phyloP scores from a whole-genome alignment of 148 eudicot genomes.

The Rhododendron ovatum region DNA sequence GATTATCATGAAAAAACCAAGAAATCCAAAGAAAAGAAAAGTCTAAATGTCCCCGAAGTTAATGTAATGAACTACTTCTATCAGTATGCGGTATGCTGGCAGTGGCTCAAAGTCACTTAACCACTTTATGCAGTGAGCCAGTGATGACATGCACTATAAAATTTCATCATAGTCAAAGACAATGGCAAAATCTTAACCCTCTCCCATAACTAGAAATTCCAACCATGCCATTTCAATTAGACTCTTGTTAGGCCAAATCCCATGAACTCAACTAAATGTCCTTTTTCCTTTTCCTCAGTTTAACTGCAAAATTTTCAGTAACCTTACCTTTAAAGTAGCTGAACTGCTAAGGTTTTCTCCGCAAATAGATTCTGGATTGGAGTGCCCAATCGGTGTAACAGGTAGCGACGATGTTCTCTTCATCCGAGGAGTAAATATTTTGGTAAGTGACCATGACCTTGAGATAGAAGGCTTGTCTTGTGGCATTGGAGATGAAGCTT shows the following conservation, averaged over 20 bases:
- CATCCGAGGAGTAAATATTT: slow-evolving; percentile 69
- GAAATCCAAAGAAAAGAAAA: neutral
- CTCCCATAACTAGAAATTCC: neutral
- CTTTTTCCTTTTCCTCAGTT: too few species aligned
- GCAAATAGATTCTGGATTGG: slow-evolving; percentile 32
- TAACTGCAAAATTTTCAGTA: neutral
- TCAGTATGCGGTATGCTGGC: neutral
- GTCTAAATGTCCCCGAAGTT: neutral
- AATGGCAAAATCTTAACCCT: neutral
- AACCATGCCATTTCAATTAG: neutral
- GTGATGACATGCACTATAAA: neutral
- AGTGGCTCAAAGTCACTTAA: neutral
- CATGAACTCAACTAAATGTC: neutral
- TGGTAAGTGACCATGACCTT: slow-evolving; percentile 58
- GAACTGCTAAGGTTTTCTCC: slow-evolving; percentile 35
- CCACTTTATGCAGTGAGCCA: neutral
- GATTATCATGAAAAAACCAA: neutral
- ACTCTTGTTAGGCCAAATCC: neutral
- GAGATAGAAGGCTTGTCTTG: slow-evolving; percentile 56
- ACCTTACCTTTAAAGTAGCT: slow-evolving; percentile 39
- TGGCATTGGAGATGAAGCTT: slow-evolving; percentile 31
- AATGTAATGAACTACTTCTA: neutral
- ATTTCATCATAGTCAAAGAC: neutral
- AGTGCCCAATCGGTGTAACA: slow-evolving; percentile 36
- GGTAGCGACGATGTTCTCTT: slow-evolving; percentile 65